phyloP scores from a whole-genome alignment of 805 yeast genomes.

The Spencermartinsiella europaea region DNA sequence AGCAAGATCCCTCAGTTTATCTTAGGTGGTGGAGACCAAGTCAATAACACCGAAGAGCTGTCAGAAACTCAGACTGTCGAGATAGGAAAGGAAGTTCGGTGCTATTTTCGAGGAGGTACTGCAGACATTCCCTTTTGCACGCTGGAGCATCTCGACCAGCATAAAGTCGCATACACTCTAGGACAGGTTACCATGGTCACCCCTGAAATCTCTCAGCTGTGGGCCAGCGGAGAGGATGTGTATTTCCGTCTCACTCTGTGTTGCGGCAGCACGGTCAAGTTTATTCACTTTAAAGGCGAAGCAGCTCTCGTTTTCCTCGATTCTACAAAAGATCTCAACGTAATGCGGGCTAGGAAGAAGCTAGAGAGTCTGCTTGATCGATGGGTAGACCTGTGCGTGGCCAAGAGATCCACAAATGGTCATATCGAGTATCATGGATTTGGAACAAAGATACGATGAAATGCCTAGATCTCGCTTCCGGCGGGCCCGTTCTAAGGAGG shows the following conservation, averaged over 20 bases:
- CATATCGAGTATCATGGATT: not conserved
- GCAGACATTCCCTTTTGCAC: not conserved
- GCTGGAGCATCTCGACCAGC: not conserved
- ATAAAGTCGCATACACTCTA: not conserved
- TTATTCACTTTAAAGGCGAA: not conserved
- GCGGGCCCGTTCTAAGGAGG: too few species aligned
- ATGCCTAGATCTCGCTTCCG: too few species aligned
- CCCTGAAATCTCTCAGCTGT: not conserved
- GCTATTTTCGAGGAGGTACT: not conserved
- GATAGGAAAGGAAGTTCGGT: not conserved
- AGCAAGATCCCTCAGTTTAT: not conserved
- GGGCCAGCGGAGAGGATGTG: not conserved
- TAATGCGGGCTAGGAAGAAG: not conserved
- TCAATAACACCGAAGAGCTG: not conserved
- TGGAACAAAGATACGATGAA: not conserved
- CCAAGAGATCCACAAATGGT: not conserved
- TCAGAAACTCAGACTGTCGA: not conserved
- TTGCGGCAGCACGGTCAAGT: not conserved
- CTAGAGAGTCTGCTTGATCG: not conserved
- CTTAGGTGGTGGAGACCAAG: not conserved
- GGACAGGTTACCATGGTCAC: not conserved
- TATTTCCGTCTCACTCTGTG: not conserved
- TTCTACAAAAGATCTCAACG: not conserved
- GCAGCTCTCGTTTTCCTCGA: not conserved
- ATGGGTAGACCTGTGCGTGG: not conserved